Evolutionary conservation across 2,329 filamentous ascomycete genomes (phyloP).

Genomic region (Ascochyta koolunga): DNA sequence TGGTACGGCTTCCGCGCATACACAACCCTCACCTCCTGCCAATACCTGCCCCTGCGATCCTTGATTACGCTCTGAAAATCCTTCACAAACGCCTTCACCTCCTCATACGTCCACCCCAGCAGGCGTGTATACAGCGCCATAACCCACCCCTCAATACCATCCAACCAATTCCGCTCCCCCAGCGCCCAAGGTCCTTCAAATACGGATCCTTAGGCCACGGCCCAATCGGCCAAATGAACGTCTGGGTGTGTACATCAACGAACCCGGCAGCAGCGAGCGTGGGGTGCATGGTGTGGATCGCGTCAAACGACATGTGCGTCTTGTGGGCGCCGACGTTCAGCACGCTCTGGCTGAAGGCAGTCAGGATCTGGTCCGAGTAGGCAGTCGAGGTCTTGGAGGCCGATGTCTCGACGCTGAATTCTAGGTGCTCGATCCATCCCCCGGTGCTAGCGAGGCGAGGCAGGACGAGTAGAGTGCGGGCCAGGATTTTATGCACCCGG

Average conservation of each 20-base stretch:
- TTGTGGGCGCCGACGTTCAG: constrained; percentile 24
- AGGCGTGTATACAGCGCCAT: constrained; percentile 49
- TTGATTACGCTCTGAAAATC: constrained; percentile 41
- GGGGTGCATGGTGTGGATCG: constrained; percentile 23
- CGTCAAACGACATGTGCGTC: constrained; percentile 36
- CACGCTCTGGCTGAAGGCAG: constrained; percentile 22
- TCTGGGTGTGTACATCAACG: constrained; percentile 32
- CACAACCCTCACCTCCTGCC: constrained; percentile 47
- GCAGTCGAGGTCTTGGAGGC: constrained; percentile 18
- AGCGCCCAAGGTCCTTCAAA: constrained; percentile 43
- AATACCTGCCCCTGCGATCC: constrained; percentile 46
- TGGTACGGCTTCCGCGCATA: constrained; percentile 34
- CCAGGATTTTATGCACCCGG: constrained; percentile 52
- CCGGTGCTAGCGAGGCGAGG: constrained; percentile 48
- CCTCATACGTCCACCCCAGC: constrained; percentile 43
- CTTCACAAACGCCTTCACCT: constrained; percentile 44
- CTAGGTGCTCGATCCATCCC: constrained; percentile 54
- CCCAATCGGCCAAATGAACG: constrained; percentile 43
- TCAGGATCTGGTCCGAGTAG: constrained; percentile 31
- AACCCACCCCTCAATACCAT: constrained; percentile 51
- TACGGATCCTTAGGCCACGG: constrained; percentile 41
- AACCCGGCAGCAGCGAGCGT: constrained; percentile 35
- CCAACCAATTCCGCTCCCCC: constrained; percentile 50
- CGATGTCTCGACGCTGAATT: constrained; percentile 40
- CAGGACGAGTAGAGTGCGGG: constrained; percentile 47